Base-by-base conservation (phyloP, 345 rosid species). In the Cardamine occulta region DNA sequence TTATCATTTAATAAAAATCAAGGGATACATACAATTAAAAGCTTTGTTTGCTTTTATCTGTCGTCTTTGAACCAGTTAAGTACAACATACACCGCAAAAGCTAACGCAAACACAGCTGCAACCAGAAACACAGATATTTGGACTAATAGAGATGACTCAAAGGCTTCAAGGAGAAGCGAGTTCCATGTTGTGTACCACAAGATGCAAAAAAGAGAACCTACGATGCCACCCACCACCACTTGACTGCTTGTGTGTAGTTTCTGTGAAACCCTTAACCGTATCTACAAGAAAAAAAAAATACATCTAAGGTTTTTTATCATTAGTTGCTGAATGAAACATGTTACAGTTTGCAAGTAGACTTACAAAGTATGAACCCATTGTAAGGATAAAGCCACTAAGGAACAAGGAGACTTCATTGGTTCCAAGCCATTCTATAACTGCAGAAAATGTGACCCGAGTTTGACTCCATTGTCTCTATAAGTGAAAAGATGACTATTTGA, bases 221-320 rank as follows among this genome's bases (percentile, higher is more conserved):
- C 45, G 0, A 79, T 77, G 1, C 83, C 92, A 53, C 96, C 98
- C 39, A 91, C 93, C 5, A 72, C 76, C 57, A 93, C 87, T 86
- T 93, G 98, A 76, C 84, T 80, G 57, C 83, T 31, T 7, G 93
- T 91, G 67, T 89, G 97, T 52, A 88, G 80, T 57, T 83, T 73
- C 57, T 93, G 98, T 1, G 92, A 86, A 58, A 91, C 92, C 69
- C 98, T 87, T 66, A 93, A 76, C 86, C 94, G 77, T 45, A 93
- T 80, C 96, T 93, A 80, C 80, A 73, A 68, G 67, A 76, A 32
- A 54, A 40, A 40, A 47, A 40, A 47, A 31, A 37, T 13, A 68
- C 12, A 53, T 10, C 5, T 31, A 31, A 34, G 63, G 17, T 34
- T 24, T 6, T 6, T 37, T 37, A 8, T 37, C 17, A 21, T 13